Conservation (phyloP, 768 basidiomycete species). For the Panus rudis region DNA sequence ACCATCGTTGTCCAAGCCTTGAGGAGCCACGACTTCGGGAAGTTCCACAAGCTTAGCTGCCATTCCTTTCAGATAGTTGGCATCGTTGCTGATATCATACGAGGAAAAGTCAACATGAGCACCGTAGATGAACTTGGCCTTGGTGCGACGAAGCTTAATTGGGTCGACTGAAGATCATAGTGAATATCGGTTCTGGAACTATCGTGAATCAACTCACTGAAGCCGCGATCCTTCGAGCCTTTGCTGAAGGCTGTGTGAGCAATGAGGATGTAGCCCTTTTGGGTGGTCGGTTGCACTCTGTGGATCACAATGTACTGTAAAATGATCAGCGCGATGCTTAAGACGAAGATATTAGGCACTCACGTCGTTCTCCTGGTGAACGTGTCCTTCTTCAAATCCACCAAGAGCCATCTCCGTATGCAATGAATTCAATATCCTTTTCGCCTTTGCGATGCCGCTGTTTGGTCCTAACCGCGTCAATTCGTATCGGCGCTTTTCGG, state of each 20-base stretch:
- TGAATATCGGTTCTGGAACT: background rate
- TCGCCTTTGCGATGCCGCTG: conserved; percentile 34
- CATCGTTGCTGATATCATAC: conserved; percentile 44
- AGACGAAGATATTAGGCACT: conserved; percentile 25
- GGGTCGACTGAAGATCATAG: conserved; percentile 56
- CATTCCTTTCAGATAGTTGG: conserved; percentile 59
- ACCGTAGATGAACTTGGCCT: conserved; percentile 76
- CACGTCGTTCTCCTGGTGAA: conserved; percentile 94
- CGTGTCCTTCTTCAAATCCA: conserved; percentile 86
- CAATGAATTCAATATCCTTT: conserved; percentile 72
- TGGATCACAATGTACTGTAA: conserved; percentile 87
- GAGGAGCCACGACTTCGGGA: conserved; percentile 46
- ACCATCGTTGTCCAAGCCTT: conserved; percentile 59
- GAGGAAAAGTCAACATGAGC: conserved; percentile 64
- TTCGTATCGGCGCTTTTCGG: conserved; percentile 76
- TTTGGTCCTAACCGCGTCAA: conserved; percentile 41
- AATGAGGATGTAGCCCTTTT: conserved; percentile 88
- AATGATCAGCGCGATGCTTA: conserved; percentile 3
- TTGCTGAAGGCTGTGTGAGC: conserved; percentile 91
- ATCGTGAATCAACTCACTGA: conserved; percentile 41
- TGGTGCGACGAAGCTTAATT: conserved; percentile 75
- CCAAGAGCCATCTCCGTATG: conserved; percentile 90
- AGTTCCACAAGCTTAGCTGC: conserved; percentile 64
- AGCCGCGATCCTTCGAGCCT: conserved; percentile 72
- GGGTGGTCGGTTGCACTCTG: conserved; percentile 83